phyloP scores from a whole-genome alignment of 2,329 filamentous ascomycete species.

The Meredithiella fracta region DNA sequence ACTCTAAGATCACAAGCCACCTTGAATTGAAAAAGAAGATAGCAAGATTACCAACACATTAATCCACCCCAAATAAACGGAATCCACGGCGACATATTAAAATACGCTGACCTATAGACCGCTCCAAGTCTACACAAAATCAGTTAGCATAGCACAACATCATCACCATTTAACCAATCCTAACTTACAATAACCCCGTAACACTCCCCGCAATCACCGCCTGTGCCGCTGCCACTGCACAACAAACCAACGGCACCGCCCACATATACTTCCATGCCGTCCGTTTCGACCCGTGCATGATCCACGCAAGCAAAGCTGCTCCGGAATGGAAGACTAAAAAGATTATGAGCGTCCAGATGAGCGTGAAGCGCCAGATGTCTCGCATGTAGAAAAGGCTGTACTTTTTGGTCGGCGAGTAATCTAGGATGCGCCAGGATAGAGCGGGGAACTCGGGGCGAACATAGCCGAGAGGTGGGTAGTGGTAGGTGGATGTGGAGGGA shows the following conservation, averaged over 20 bases:
- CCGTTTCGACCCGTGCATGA: slow-evolving; percentile 48
- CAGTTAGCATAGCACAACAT: not conserved
- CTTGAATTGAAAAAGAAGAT: slow-evolving; percentile 85
- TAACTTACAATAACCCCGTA: slow-evolving; percentile 58
- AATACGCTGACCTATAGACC: slow-evolving; percentile 67
- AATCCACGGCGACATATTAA: slow-evolving; percentile 87
- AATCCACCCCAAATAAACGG: slow-evolving; percentile 73
- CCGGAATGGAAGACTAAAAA: slow-evolving; percentile 60
- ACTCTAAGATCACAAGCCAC: slow-evolving; percentile 45
- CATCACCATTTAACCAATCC: too few relatives aligned
- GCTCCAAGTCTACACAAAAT: slow-evolving; percentile 52
- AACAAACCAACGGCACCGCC: slow-evolving; percentile 55
- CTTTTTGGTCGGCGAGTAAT: slow-evolving; percentile 24
- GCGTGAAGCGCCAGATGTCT: slow-evolving; percentile 77
- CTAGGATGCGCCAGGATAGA: slow-evolving; percentile 54
- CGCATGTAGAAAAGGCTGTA: slow-evolving; percentile 53
- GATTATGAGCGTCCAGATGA: slow-evolving; percentile 71
- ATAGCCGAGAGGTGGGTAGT: slow-evolving; percentile 36
- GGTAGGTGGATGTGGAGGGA: slow-evolving; percentile 8
- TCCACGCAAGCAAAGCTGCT: slow-evolving; percentile 53
- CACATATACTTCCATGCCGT: slow-evolving; percentile 48
- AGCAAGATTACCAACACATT: slow-evolving; percentile 69
- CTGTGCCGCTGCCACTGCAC: slow-evolving; percentile 55
- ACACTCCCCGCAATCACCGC: slow-evolving; percentile 67
- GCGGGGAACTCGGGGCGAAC: slow-evolving; percentile 58